Percentiles rank a stretch among this genome's conserved stretches.
phyloP scores from a whole-genome alignment of 208 protist species.

The Acanthamoeba rhysodes region DNA sequence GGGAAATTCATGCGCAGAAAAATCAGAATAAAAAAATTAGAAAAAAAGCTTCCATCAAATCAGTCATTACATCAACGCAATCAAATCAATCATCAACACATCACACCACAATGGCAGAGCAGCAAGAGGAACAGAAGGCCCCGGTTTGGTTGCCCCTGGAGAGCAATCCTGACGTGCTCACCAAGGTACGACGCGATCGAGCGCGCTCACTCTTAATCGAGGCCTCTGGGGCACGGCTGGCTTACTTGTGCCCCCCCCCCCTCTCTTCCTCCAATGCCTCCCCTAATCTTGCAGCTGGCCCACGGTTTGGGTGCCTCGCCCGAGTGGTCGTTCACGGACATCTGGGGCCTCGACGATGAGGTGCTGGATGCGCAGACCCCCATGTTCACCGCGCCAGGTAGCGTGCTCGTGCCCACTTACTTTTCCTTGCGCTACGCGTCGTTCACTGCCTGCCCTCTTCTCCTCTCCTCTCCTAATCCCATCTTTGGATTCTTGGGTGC shows the following conservation, averaged over 20 bases:
- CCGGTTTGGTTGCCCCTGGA: conserved; percentile 65
- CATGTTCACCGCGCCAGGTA: conserved; percentile 56
- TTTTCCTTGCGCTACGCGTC: not conserved
- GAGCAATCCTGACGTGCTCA: conserved; percentile 67
- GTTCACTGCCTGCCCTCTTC: not conserved
- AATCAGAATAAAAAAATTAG: too few species aligned
- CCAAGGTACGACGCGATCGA: not conserved
- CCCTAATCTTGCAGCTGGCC: not conserved
- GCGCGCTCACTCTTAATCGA: too few species aligned
- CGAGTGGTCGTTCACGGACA: conserved; percentile 60
- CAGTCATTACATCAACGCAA: too few species aligned
- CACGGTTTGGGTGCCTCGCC: conserved; percentile 31
- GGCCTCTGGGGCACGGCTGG: too few species aligned
- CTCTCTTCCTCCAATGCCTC: not conserved
- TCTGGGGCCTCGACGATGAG: conserved; percentile 63
- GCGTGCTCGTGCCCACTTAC: not conserved
- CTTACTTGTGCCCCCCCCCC: not conserved
- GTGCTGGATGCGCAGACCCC: conserved; percentile 37
- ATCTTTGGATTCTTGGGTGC: not conserved
- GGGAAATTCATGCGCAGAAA: too few species aligned
- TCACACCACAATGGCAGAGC: not conserved
- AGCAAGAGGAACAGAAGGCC: conserved; percentile 21
- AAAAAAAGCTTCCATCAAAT: too few species aligned
- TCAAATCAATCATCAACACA: too few species aligned
- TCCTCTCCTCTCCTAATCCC: not conserved